Evolutionary conservation across 192 early-diverging fungal species (phyloP).

Genomic region (Mortierella claussenii): DNA sequence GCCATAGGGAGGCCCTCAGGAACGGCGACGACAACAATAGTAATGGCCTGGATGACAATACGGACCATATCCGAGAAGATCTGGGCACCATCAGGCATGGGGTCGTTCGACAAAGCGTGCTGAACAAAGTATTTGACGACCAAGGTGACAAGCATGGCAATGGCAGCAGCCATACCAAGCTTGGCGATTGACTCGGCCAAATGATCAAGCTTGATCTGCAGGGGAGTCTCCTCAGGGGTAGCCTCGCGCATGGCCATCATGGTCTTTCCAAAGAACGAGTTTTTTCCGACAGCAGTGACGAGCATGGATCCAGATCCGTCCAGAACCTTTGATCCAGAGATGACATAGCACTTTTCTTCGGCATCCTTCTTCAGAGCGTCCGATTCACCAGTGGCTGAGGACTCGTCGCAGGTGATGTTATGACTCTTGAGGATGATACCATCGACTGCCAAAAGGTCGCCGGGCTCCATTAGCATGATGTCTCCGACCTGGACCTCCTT

Average conservation of each 20-base stretch:
- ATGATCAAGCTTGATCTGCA: constrained; percentile 90
- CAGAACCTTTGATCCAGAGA: constrained; percentile 91
- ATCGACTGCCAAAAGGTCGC: constrained; percentile 96
- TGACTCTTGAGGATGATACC: constrained; percentile 83
- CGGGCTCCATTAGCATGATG: constrained; percentile 84
- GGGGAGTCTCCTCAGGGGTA: constrained; percentile 83
- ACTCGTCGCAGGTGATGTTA: constrained; percentile 90
- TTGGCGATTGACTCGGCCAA: constrained; percentile 96
- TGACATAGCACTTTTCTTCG: constrained; percentile 79
- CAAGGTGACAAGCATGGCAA: constrained; percentile 85
- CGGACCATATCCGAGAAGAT: constrained; percentile 70
- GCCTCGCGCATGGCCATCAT: constrained; percentile 88
- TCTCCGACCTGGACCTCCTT: constrained; percentile 92
- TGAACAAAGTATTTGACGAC: constrained; percentile 72
- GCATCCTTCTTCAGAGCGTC: constrained; percentile 82
- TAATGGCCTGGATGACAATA: constrained; percentile 85
- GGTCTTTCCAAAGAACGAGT: constrained; percentile 91
- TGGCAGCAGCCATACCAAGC: constrained; percentile 84
- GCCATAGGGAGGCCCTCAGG: constrained; percentile 92
- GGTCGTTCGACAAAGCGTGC: constrained; percentile 60
- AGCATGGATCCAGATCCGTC: constrained; percentile 89
- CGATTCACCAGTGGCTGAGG: constrained; percentile 92
- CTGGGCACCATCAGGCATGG: constrained; percentile 62
- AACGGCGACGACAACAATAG: constrained; percentile 84
- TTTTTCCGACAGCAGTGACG: constrained; percentile 81